Evolutionary conservation across 2,329 filamentous ascomycete species (phyloP).

Genomic region (Fusarium concolor): DNA sequence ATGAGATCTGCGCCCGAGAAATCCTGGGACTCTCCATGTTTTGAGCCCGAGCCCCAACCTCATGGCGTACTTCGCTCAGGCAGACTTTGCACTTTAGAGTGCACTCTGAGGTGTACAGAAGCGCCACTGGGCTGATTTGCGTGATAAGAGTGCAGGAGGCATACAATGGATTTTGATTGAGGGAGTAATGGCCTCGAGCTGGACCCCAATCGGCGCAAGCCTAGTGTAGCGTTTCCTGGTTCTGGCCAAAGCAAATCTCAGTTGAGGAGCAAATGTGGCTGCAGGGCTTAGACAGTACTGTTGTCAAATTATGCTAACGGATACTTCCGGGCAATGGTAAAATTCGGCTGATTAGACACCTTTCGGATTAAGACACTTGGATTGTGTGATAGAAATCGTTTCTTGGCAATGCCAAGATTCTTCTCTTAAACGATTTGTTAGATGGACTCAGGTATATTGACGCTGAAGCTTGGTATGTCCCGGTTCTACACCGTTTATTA

Average conservation of each 20-base stretch:
- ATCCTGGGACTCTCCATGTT: neutral
- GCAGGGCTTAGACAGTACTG: neutral
- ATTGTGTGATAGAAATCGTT: too few relatives aligned
- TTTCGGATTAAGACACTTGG: too few relatives aligned
- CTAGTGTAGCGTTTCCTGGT: neutral
- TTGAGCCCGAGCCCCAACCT: neutral
- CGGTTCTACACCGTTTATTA: too few relatives aligned
- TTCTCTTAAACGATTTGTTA: too few relatives aligned
- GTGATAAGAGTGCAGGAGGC: neutral
- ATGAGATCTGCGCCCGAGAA: neutral
- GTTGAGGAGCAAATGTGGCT: neutral
- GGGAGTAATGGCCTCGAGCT: neutral
- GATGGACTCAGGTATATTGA: too few relatives aligned
- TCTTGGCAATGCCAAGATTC: too few relatives aligned
- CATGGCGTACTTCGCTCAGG: neutral
- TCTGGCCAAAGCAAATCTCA: neutral
- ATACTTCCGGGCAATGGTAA: too few relatives aligned
- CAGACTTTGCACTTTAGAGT: neutral
- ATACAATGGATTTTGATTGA: neutral
- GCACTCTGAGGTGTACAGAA: neutral
- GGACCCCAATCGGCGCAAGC: neutral
- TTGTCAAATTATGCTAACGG: too few relatives aligned
- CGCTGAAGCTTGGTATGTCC: too few relatives aligned
- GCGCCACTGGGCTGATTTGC: neutral
- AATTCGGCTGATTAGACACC: too few relatives aligned